Evolutionary conservation across 139 green algal genomes (phyloP).

Genomic region (Picochlorum costavermella): DNA sequence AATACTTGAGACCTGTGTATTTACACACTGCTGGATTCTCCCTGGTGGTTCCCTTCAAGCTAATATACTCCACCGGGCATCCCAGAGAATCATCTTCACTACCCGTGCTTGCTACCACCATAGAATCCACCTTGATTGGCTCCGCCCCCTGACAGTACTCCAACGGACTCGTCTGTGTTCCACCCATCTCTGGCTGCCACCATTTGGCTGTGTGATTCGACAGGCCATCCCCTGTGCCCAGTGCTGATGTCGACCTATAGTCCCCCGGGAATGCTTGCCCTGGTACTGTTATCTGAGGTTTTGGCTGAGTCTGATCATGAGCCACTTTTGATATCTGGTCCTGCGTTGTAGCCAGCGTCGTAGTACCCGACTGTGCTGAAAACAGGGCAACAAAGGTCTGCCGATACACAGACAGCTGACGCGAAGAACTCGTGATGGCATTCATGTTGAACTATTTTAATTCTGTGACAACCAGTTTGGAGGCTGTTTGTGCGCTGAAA

Average conservation of each 20-base stretch:
- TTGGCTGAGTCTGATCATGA: background rate
- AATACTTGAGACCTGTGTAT: conserved; percentile 62
- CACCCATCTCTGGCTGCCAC: conserved; percentile 42
- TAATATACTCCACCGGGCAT: conserved; percentile 85
- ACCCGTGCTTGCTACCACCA: conserved; percentile 68
- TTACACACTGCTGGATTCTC: conserved; percentile 91
- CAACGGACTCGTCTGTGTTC: conserved; percentile 61
- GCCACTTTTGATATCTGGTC: background rate
- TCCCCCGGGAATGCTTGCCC: conserved; percentile 54
- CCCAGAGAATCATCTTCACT: conserved; percentile 68
- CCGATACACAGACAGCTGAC: background rate
- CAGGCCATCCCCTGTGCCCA: conserved; percentile 69
- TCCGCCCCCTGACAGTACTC: conserved; percentile 59
- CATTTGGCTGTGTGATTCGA: conserved; percentile 79
- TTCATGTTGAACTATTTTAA: background rate
- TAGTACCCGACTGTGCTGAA: too few species aligned
- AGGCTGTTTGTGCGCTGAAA: too few species aligned
- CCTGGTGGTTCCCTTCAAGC: conserved; percentile 61
- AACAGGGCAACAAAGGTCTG: background rate
- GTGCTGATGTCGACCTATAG: conserved; percentile 54
- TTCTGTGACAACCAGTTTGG: background rate
- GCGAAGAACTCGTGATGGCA: background rate
- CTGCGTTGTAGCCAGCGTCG: background rate
- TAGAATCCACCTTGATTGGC: conserved; percentile 70
- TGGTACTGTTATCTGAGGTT: background rate